Evolutionary conservation across 202 grass and related monocot species (phyloP).

Genomic region (Dendrocalamus latiflorus): DNA sequence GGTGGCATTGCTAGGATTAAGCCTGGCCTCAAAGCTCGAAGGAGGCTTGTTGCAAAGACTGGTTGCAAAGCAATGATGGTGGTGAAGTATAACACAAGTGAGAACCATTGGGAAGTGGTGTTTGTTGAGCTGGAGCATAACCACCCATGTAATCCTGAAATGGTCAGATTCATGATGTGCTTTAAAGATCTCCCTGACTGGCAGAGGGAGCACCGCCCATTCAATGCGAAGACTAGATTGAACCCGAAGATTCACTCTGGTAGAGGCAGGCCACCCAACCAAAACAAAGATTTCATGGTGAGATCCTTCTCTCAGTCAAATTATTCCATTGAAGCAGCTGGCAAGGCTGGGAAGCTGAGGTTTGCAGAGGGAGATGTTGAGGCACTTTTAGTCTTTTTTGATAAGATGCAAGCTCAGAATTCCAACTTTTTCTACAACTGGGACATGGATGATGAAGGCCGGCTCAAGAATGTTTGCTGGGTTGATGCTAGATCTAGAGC

Average conservation of each 20-base stretch:
- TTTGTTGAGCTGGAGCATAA: too few relatives aligned
- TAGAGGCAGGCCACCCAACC: slow-evolving; percentile 70
- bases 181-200: too few relatives aligned
- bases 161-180: too few relatives aligned
- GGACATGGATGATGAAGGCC: slow-evolving; percentile 81
- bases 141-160: too few relatives aligned
- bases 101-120: too few relatives aligned
- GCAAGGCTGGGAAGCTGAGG: slow-evolving; percentile 47
- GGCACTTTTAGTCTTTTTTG: slow-evolving; percentile 67
- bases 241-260: too few relatives aligned
- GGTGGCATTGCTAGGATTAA: slow-evolving; percentile 83
- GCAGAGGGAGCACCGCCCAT: too few relatives aligned
- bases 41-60: slow-evolving; percentile 77
- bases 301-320: slow-evolving; percentile 52
- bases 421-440: slow-evolving; percentile 75
- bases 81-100: too few relatives aligned
- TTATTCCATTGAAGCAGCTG: slow-evolving; percentile 51
- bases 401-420: slow-evolving; percentile 75
- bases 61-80: slow-evolving; percentile 86
- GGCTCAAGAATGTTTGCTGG: slow-evolving; percentile 88
- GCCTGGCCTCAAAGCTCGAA: slow-evolving; percentile 72
- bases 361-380: slow-evolving; percentile 77
- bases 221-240: too few relatives aligned
- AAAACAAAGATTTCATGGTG: slow-evolving; percentile 69
- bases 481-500: slow-evolving; percentile 76